Percentiles rank a stretch among this genome's conserved stretches.
Conservation (phyloP, 192 early-diverging fungal genomes). For the Allomyces macrogynus region DNA sequence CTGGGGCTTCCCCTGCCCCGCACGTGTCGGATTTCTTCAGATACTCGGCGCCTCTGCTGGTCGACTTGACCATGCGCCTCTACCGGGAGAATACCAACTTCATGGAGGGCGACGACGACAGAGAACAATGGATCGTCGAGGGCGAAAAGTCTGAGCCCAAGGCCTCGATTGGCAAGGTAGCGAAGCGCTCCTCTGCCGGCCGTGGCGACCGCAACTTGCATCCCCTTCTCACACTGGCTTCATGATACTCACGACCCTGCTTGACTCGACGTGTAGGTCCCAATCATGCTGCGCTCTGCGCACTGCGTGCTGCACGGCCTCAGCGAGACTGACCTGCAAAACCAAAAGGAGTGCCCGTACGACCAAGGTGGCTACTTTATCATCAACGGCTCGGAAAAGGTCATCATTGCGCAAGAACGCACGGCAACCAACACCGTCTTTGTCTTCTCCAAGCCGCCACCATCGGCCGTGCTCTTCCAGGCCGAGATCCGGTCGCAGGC, state of each 20-base stretch:
- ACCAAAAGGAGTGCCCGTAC: constrained; percentile 75
- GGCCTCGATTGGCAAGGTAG: constrained; percentile 64
- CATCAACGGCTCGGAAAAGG: constrained; percentile 98
- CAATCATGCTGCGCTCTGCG: constrained; percentile 87
- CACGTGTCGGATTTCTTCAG: neutral
- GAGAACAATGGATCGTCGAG: constrained; percentile 18
- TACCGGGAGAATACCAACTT: constrained; percentile 1
- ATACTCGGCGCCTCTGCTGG: neutral
- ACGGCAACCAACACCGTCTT: constrained; percentile 97
- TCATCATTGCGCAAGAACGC: constrained; percentile 97
- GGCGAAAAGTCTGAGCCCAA: constrained; percentile 20
- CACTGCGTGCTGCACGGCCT: constrained; percentile 67
- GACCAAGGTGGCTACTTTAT: constrained; percentile 95
- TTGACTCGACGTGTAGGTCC: constrained; percentile 23
- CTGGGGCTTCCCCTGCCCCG: neutral
- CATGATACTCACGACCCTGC: neutral
- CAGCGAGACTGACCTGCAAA: constrained; percentile 47
- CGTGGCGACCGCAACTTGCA: neutral
- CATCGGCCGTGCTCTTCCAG: constrained; percentile 51
- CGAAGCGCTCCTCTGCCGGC: no score
- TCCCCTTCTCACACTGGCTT: no score
- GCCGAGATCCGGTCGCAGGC: constrained; percentile 78
- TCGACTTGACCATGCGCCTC: neutral
- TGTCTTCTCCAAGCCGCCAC: constrained; percentile 73
- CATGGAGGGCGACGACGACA: constrained; percentile 15